Evolutionary conservation across 2,329 filamentous ascomycete species (phyloP).

Genomic region (Fusarium acutatum): DNA sequence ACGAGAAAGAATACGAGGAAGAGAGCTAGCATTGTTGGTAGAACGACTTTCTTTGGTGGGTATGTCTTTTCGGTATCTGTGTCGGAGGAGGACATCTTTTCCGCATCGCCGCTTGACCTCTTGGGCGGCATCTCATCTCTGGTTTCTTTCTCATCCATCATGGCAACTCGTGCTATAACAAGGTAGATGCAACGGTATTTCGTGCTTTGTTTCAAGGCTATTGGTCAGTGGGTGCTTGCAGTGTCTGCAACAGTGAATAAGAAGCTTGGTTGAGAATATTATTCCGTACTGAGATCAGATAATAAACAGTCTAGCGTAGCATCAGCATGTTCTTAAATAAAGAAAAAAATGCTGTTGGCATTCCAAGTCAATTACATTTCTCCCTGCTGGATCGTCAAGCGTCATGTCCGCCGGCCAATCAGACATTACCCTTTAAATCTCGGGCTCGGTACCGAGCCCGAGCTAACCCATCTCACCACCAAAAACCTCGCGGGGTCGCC

Average conservation of each 20-base stretch:
- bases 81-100: neutral
- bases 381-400: neutral
- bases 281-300: neutral
- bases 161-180: accelerated
- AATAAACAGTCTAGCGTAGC: too few relatives aligned
- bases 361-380: constrained; percentile 3
- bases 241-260: neutral
- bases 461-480: neutral
- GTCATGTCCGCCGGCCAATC: neutral
- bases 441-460: constrained; percentile 29
- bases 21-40: constrained; percentile 19
- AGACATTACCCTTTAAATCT: neutral
- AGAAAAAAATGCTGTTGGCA: accelerated
- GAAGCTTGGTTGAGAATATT: accelerated
- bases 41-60: constrained; percentile 3
- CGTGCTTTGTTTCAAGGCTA: neutral
- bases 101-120: neutral
- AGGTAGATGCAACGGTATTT: neutral
- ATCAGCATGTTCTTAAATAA: neutral
- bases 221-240: accelerated
- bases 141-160: neutral
- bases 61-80: neutral
- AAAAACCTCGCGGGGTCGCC: neutral
- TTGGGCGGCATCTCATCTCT: neutral
- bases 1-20: constrained; percentile 19